A percentile compares a stretch with the other conserved stretches of the same genome.
Evolutionary conservation across 2,329 filamentous ascomycete genomes (phyloP).

Genomic region (Calonectria multiphialidica): DNA sequence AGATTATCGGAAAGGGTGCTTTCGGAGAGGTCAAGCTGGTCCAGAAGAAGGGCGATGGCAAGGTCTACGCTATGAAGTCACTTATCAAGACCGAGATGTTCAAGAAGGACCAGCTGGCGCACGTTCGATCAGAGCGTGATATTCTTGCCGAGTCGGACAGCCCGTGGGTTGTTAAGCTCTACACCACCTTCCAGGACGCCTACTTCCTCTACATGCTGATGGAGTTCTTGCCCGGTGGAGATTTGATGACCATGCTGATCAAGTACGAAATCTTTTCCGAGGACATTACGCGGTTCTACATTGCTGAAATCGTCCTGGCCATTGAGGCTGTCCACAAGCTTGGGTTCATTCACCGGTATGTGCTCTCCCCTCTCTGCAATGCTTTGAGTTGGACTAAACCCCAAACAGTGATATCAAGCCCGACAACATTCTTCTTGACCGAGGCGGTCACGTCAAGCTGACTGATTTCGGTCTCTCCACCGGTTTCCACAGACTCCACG

Average conservation of each 20-base stretch:
- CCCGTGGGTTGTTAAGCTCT: constrained; percentile 98
- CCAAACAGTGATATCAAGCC: constrained; percentile 91
- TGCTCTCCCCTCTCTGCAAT: constrained; percentile 10
- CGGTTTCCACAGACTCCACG: constrained; percentile 97
- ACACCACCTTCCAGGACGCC: constrained; percentile 96
- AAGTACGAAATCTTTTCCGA: constrained; percentile 99
- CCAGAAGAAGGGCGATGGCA: constrained; percentile 94
- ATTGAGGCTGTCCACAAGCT: constrained; percentile 98
- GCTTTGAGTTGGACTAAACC: constrained; percentile 24
- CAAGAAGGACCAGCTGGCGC: constrained; percentile 97
- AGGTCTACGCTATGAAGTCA: constrained; percentile 98
- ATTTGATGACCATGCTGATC: constrained; percentile 99
- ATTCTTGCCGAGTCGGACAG: constrained; percentile 99
- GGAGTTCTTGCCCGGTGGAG: constrained; percentile 98
- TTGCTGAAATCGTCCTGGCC: constrained; percentile 97
- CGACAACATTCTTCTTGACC: constrained; percentile 96
- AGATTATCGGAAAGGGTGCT: constrained; percentile 98
- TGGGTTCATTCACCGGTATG: constrained; percentile 97
- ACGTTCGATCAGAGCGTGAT: constrained; percentile 97
- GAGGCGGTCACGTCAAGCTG: constrained; percentile 96
- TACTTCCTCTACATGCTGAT: constrained; percentile 99
- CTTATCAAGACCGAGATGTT: constrained; percentile 99
- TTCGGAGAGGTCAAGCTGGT: constrained; percentile 99
- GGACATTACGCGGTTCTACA: constrained; percentile 98
- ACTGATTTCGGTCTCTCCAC: constrained; percentile 98